These are phyloP conservation scores for Coemansia sp. DNA, from an alignment of 192 early-diverging fungal species.

Conservation along the genomic window DNA sequence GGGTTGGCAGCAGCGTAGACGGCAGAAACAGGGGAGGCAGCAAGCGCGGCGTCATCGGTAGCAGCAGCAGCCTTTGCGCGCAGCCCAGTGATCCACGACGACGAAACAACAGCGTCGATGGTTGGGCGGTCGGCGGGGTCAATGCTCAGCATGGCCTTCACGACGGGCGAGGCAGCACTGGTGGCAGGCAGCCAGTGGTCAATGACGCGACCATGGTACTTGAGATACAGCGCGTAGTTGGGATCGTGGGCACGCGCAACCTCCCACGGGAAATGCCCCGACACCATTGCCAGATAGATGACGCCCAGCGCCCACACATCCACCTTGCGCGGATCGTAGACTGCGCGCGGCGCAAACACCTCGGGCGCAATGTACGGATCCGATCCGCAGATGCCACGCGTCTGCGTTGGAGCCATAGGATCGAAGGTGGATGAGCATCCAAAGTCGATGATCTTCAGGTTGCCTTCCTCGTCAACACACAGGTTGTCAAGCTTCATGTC, in stretches of 20 bases:
- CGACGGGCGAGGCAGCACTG: conserved; percentile 48
- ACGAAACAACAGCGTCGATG: conserved; percentile 72
- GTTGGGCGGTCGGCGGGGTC: conserved; percentile 72
- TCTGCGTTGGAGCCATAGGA: conserved; percentile 63
- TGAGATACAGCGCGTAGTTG: conserved; percentile 64
- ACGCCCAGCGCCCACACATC: conserved; percentile 91
- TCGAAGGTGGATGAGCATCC: conserved; percentile 80
- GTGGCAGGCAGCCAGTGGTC: conserved; percentile 56
- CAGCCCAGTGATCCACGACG: conserved; percentile 68
- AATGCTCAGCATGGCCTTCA: conserved; percentile 73
- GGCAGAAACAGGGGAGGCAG: background rate
- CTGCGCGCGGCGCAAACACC: conserved; percentile 59
- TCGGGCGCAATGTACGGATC: conserved; percentile 98
- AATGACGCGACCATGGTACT: conserved; percentile 51
- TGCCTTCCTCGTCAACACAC: conserved; percentile 69
- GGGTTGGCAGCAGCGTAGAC: conserved; percentile 9
- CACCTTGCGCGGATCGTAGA: conserved; percentile 82
- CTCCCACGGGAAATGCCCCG: conserved; percentile 73
- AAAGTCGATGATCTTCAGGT: conserved; percentile 89
- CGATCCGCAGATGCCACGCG: conserved; percentile 83
- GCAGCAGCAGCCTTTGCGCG: conserved; percentile 21
- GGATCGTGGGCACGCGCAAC: conserved; percentile 59
- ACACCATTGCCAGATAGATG: conserved; percentile 75
- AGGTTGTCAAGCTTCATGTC: conserved; percentile 89
- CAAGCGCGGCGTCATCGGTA: background rate